Evolutionary conservation across 2,329 filamentous ascomycete genomes (phyloP).

Genomic region (Aspergillus tamarii): DNA sequence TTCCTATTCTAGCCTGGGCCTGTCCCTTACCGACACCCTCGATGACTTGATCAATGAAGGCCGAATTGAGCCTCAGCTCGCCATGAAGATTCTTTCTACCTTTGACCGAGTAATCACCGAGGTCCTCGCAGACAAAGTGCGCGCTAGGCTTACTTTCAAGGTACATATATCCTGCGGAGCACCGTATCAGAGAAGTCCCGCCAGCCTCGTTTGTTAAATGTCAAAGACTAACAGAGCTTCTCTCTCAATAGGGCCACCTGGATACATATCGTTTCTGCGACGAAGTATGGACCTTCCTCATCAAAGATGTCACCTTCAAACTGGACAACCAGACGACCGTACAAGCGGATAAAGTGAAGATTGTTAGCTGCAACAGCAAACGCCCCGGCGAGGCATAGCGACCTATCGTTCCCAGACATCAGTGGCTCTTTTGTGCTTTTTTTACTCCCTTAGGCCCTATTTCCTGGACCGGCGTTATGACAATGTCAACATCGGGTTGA

Average conservation of each 20-base stretch:
- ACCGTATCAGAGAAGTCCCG: background rate
- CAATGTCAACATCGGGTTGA: background rate
- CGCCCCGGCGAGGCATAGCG: slow-evolving; percentile 60
- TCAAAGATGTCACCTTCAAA: slow-evolving; percentile 99
- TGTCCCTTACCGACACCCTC: slow-evolving; percentile 92
- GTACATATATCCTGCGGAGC: slow-evolving; percentile 52
- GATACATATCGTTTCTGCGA: slow-evolving; percentile 99
- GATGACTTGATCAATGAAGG: slow-evolving; percentile 94
- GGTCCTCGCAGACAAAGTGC: slow-evolving; percentile 88
- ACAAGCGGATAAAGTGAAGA: slow-evolving; percentile 91
- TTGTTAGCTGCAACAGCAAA: slow-evolving; percentile 96
- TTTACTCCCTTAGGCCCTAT: background rate
- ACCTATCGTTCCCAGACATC: background rate
- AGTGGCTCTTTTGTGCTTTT: background rate
- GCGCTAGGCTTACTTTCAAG: slow-evolving; percentile 91
- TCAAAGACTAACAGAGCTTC: slow-evolving; percentile 20
- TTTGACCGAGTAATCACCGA: slow-evolving; percentile 95
- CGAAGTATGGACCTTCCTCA: slow-evolving; percentile 98
- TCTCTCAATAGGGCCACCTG: slow-evolving; percentile 73
- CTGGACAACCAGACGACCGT: slow-evolving; percentile 80
- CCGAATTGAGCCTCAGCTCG: slow-evolving; percentile 94
- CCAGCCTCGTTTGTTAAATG: background rate
- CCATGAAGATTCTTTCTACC: slow-evolving; percentile 96
- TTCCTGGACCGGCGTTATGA: slow-evolving; percentile 1
- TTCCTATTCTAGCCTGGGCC: slow-evolving; percentile 71